Evolutionary conservation across 306 rosid species (phyloP), one percentile per base, ranked within the genome.

Genomic region (Lagenaria siceraria): DNA sequence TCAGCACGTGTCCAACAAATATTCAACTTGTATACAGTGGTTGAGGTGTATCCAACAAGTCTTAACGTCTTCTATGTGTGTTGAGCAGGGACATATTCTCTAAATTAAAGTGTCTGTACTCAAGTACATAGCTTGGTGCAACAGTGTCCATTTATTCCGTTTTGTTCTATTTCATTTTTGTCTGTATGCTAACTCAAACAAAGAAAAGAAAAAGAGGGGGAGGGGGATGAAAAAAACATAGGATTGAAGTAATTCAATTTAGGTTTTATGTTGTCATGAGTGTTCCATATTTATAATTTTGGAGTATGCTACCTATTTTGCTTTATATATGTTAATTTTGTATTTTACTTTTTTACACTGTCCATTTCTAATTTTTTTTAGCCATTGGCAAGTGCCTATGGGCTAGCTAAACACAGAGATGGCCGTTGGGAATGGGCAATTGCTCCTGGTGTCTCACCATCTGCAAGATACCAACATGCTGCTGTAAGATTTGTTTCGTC

Each of bases 351-450:
- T 76, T 10, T 55, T 64, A 64, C 49, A 25, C 11, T 5, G n/a
- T 29, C 29, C 35, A 24, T 58, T 75, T 78, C 51, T 65, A 21
- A 65, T 52, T 46, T 58, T 21, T 71, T 82, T 82, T 87, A 96
- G 99, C 99, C 99, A 78, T 74, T 96, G 83, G 96, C 99, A 46
- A 92, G 98, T 83, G 99, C 99, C 70, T 96, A 96, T 84, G 99
- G 99, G 76, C 99, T 96, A 73, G 99, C 99, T 59, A 96, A 96
- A 83, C 99, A 96, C 84, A 87, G 99, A 87, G 99, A 96, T 87
- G 99, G 99, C 66, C 98, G 99, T 43, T 96, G 99, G 99, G 99
- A 96, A 85, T 96, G 99, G 99, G 99, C 99, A 78, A 90, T 96
- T 88, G 99, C 99, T 42, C 99, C 99, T 55, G 99, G 99, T 81